Conservation (phyloP, 805 yeast genomes). For the Yarrowia yakushimensis region DNA sequence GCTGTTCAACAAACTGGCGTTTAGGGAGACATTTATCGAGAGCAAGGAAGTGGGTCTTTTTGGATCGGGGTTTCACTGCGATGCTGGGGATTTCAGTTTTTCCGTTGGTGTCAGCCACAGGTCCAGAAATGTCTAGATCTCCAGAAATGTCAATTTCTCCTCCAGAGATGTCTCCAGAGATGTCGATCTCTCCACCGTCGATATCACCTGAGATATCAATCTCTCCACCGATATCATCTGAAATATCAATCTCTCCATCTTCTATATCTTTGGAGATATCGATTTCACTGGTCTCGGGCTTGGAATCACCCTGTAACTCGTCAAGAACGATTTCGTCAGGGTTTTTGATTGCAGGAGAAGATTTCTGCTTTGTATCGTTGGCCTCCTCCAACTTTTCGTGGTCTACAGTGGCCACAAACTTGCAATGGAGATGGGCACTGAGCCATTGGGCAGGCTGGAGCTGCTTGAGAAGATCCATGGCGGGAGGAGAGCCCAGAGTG, state of each 20-base stretch:
- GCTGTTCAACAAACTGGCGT: slow-evolving; percentile 53
- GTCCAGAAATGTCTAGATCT: too few species aligned
- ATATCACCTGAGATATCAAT: neutral
- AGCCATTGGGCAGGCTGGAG: slow-evolving; percentile 75
- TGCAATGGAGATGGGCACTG: slow-evolving; percentile 84
- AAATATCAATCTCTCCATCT: neutral
- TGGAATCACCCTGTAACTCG: slow-evolving; percentile 24
- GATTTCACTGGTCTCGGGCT: neutral
- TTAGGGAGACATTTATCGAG: slow-evolving; percentile 78
- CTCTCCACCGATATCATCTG: neutral
- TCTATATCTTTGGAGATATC: neutral
- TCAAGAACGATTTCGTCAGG: slow-evolving; percentile 31
- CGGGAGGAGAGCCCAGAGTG: slow-evolving; percentile 69
- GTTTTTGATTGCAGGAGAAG: slow-evolving; percentile 20
- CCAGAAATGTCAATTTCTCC: neutral
- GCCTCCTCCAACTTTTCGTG: neutral
- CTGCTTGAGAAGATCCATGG: slow-evolving; percentile 49
- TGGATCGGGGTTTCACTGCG: slow-evolving; percentile 36
- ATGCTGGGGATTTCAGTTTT: too few species aligned
- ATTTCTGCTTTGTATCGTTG: neutral
- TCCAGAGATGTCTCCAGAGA: neutral
- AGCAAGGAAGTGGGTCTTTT: slow-evolving; percentile 53
- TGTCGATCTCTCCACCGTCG: neutral
- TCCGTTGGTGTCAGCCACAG: too few species aligned
- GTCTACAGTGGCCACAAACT: slow-evolving; percentile 54